These are phyloP conservation scores for Pterulicium gracile DNA, from an alignment of 1,284 basidiomycete genomes.

Conservation along the genomic window DNA sequence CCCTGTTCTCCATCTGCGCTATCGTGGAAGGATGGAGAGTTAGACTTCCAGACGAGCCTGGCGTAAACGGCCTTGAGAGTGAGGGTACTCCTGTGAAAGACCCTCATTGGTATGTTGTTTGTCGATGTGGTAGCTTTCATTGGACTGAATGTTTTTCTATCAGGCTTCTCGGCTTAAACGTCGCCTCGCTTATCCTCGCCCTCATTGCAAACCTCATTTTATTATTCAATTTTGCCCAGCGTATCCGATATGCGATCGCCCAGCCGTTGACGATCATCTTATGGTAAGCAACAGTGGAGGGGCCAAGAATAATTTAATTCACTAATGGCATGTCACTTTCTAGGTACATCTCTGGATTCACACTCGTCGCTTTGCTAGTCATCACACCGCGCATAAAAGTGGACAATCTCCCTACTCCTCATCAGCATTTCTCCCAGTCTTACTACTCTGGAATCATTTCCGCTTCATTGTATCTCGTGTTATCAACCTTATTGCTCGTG, in stretches of 20 bases:
- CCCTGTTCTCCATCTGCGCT: conserved; percentile 25
- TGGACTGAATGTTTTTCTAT: no score
- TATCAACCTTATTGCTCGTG: conserved; percentile 23
- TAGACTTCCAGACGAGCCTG: conserved; percentile 4
- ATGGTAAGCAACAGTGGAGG: conserved; percentile 17
- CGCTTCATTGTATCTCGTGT: conserved; percentile 18
- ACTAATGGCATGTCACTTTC: background rate
- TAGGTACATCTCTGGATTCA: conserved; percentile 23
- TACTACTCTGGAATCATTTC: conserved; percentile 28
- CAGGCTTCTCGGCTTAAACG: conserved; percentile 20
- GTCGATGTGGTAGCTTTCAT: no score
- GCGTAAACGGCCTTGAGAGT: conserved; percentile 6
- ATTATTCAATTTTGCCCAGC: conserved; percentile 25
- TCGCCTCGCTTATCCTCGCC: conserved; percentile 20
- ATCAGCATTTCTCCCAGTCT: conserved; percentile 19
- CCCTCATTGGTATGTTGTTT: conserved; percentile 17
- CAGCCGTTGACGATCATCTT: conserved; percentile 24
- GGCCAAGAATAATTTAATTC: background rate
- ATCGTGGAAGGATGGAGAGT: conserved; percentile 23
- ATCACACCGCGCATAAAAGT: conserved; percentile 14
- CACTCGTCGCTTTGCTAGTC: conserved; percentile 21
- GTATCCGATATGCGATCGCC: conserved; percentile 22
- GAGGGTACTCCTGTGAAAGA: conserved; percentile 16
- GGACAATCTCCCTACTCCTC: conserved; percentile 6
- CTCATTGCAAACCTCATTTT: conserved; percentile 23